Conservation (phyloP, 441 rosid genomes). For the Adansonia grandidieri region DNA sequence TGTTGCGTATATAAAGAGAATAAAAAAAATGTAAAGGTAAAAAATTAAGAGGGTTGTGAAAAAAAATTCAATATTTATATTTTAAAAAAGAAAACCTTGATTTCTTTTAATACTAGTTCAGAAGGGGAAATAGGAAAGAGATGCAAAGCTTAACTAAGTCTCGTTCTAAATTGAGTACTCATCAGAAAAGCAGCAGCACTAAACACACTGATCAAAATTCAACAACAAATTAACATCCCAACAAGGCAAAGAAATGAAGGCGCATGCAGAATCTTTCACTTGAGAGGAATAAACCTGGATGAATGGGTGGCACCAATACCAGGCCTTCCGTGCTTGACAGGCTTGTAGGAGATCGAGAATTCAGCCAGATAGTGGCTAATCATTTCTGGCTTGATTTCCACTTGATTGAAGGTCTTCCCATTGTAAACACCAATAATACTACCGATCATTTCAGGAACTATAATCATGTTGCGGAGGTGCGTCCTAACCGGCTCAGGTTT, state of each 20-base stretch:
- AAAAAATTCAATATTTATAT: too few relatives aligned
- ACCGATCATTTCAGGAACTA: constrained; percentile 60
- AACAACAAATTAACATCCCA: background rate
- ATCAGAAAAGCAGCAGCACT: background rate
- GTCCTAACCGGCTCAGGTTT: constrained; percentile 62
- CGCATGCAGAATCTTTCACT: constrained; percentile 39
- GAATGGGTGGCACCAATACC: constrained; percentile 69
- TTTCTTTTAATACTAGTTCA: background rate
- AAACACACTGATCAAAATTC: constrained; percentile 17
- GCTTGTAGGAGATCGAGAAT: constrained; percentile 60
- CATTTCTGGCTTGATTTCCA: constrained; percentile 65
- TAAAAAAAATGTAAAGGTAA: too few relatives aligned
- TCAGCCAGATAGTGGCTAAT: constrained; percentile 62
- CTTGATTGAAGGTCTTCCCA: constrained; percentile 62
- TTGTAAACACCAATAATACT: constrained; percentile 58
- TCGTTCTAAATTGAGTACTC: background rate
- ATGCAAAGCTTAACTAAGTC: constrained; percentile 4
- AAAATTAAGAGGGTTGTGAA: too few relatives aligned
- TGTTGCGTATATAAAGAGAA: too few relatives aligned
- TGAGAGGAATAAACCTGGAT: constrained; percentile 67
- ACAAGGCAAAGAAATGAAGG: background rate
- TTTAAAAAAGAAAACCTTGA: too few relatives aligned
- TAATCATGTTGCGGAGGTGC: constrained; percentile 58
- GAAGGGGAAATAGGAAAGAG: background rate
- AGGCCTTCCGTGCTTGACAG: constrained; percentile 69